phyloP scores from a whole-genome alignment of 2,329 filamentous ascomycete species.

The Fusarium lateritium region DNA sequence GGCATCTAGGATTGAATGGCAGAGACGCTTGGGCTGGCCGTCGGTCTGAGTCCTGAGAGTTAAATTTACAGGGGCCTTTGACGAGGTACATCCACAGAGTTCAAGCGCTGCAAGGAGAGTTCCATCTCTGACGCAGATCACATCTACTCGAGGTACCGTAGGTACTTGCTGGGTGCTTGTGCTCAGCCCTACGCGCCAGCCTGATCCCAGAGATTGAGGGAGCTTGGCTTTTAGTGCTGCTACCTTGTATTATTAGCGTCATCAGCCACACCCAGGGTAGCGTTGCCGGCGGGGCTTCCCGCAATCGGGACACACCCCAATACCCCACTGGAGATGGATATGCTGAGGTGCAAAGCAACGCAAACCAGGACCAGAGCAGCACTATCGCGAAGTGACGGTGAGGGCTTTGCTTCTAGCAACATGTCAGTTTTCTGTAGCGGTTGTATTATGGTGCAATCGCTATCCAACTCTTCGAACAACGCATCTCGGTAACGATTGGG shows the following conservation, averaged over 20 bases:
- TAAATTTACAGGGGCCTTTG: conserved; percentile 17
- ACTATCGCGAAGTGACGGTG: conserved; percentile 39
- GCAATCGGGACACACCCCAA: conserved; percentile 35
- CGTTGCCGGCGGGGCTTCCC: conserved; percentile 42
- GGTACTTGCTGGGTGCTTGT: conserved; percentile 34
- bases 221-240: conserved; percentile 39
- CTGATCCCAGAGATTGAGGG: conserved; percentile 34
- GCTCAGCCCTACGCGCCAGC: conserved; percentile 50
- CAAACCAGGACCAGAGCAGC: conserved; percentile 10
- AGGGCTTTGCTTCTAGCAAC: conserved; percentile 38
- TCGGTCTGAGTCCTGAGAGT: conserved; percentile 34
- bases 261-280: conserved; percentile 46
- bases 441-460: neutral
- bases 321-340: conserved; percentile 32
- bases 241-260: conserved; percentile 47
- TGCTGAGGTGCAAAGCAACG: conserved; percentile 2
- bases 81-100: neutral
- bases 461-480: neutral
- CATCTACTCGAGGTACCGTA: conserved; percentile 21
- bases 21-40: conserved; percentile 28
- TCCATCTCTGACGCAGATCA: conserved; percentile 27
- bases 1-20: conserved; percentile 29
- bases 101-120: conserved; percentile 23
- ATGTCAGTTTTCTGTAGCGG: neutral
- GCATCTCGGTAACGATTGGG: neutral